A percentile compares a stretch with the other conserved stretches of the same genome.
Evolutionary conservation across 371 early-diverging fungal species (phyloP).

Genomic region (Mucor indicus): DNA sequence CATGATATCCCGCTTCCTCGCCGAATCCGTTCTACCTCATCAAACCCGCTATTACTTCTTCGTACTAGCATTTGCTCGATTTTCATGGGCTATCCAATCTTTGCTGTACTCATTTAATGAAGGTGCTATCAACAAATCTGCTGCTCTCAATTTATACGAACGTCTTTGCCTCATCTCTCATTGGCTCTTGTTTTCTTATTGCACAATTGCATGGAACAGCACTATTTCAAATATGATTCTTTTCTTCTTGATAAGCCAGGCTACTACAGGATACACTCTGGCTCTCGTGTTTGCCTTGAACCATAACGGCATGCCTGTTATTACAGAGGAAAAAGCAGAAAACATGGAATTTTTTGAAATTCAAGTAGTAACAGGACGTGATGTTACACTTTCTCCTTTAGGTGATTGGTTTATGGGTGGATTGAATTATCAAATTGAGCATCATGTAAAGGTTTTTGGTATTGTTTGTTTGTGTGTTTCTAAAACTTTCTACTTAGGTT

Average conservation of each 20-base stretch:
- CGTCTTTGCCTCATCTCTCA: slow-evolving; percentile 59
- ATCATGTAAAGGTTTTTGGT: slow-evolving; percentile 62
- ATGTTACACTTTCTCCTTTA: slow-evolving; percentile 61
- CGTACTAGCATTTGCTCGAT: slow-evolving; percentile 74
- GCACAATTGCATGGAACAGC: slow-evolving; percentile 54
- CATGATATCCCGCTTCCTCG: slow-evolving; percentile 63
- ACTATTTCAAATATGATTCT: slow-evolving; percentile 53
- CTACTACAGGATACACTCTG: slow-evolving; percentile 73
- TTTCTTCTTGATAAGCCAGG: slow-evolving; percentile 70
- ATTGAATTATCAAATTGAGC: slow-evolving; percentile 83
- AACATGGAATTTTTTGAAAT: slow-evolving; percentile 77
- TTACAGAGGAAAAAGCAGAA: slow-evolving; percentile 66
- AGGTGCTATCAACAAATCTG: slow-evolving; percentile 54
- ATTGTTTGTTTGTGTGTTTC: background rate
- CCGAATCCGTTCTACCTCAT: slow-evolving; percentile 54
- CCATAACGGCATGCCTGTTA: slow-evolving; percentile 89
- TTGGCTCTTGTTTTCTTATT: slow-evolving; percentile 67
- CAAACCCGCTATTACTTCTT: slow-evolving; percentile 83
- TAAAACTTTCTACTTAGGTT: slow-evolving; percentile 28
- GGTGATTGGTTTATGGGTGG: slow-evolving; percentile 86
- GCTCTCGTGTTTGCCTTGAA: slow-evolving; percentile 83
- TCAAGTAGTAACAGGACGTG: slow-evolving; percentile 79
- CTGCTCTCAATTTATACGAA: slow-evolving; percentile 55
- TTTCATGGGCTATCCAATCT: slow-evolving; percentile 76
- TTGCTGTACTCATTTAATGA: slow-evolving; percentile 56